Evolutionary conservation across 2,329 filamentous ascomycete genomes (phyloP).

Genomic region (Arthrinium phaeospermum): DNA sequence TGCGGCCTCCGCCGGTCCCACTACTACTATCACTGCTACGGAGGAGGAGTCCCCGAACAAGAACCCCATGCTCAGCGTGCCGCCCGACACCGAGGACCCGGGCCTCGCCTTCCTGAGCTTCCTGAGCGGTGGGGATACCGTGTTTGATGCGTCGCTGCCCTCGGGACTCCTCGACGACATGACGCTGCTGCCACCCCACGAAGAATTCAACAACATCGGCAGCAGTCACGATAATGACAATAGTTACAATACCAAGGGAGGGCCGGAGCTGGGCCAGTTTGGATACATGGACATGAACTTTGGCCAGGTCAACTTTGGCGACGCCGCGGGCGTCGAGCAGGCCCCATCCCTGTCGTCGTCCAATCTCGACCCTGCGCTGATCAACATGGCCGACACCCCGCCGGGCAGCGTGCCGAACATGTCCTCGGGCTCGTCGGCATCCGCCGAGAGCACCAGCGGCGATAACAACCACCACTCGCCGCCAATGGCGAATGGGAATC

Average conservation of each 20-base stretch:
- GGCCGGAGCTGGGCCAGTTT: conserved; percentile 26
- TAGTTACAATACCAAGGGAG: conserved; percentile 5
- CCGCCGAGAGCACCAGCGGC: conserved; percentile 30
- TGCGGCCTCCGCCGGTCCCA: neutral
- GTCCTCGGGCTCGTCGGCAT: conserved; percentile 31
- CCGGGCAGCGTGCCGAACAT: conserved; percentile 31
- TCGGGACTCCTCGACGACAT: neutral
- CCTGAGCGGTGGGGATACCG: conserved; percentile 30
- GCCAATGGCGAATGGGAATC: too few species aligned
- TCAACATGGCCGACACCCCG: conserved; percentile 26
- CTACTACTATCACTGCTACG: neutral
- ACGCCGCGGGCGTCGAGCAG: conserved; percentile 28
- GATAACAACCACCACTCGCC: neutral
- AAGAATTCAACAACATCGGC: neutral
- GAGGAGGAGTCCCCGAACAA: conserved; percentile 29
- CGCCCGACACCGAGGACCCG: conserved; percentile 34
- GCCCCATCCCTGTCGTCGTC: conserved; percentile 28
- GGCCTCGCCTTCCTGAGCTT: conserved; percentile 36
- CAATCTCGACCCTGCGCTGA: conserved; percentile 38
- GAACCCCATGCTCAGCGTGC: conserved; percentile 33
- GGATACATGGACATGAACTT: conserved; percentile 31
- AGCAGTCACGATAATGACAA: too few species aligned
- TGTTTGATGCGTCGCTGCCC: conserved; percentile 23
- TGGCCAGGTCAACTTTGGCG: conserved; percentile 35
- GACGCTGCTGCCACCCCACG: conserved; percentile 17